A percentile compares a stretch with the other conserved stretches of the same genome.
Conservation (phyloP, 2,329 filamentous ascomycete genomes). For the Hirsutella thompsonii region DNA sequence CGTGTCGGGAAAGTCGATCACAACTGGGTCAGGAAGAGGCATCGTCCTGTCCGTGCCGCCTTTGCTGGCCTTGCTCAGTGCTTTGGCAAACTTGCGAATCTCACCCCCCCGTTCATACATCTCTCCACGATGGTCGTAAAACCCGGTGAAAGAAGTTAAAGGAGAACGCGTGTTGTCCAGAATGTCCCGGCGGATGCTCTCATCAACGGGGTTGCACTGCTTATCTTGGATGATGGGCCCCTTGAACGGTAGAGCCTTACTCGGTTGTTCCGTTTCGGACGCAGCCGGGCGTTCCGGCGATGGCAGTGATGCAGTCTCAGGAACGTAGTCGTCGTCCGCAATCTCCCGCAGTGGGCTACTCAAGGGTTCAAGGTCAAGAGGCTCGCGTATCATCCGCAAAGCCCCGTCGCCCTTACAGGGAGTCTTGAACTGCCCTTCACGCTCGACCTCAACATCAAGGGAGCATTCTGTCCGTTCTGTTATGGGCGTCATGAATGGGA, state of each 20-base stretch:
- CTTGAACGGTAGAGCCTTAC: constrained; percentile 34
- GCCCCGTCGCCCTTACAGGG: constrained; percentile 47
- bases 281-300: constrained; percentile 25
- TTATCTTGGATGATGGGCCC: constrained; percentile 68
- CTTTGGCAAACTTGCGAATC: constrained; percentile 71
- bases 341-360: constrained; percentile 68
- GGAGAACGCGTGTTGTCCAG: constrained; percentile 61
- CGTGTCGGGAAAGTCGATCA: constrained; percentile 54
- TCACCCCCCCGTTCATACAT: constrained; percentile 56
- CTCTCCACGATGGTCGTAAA: constrained; percentile 56
- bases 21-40: constrained; percentile 44
- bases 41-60: constrained; percentile 48
- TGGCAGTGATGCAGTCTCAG: constrained; percentile 38
- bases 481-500: constrained; percentile 98
- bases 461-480: constrained; percentile 91
- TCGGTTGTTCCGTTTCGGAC: constrained; percentile 16
- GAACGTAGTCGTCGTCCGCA: constrained; percentile 34
- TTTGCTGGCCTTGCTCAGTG: constrained; percentile 42
- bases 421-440: constrained; percentile 58
- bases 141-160: constrained; percentile 63
- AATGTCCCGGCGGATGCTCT: constrained; percentile 61
- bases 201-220: constrained; percentile 84
- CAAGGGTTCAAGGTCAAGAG: constrained; percentile 25
- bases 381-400: constrained; percentile 14
- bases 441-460: constrained; percentile 51